A percentile compares a stretch with the other conserved stretches of the same genome.
These are phyloP conservation scores for Rhododendron mucronatum DNA, from an alignment of 148 eudicot species.

Conservation along the genomic window DNA sequence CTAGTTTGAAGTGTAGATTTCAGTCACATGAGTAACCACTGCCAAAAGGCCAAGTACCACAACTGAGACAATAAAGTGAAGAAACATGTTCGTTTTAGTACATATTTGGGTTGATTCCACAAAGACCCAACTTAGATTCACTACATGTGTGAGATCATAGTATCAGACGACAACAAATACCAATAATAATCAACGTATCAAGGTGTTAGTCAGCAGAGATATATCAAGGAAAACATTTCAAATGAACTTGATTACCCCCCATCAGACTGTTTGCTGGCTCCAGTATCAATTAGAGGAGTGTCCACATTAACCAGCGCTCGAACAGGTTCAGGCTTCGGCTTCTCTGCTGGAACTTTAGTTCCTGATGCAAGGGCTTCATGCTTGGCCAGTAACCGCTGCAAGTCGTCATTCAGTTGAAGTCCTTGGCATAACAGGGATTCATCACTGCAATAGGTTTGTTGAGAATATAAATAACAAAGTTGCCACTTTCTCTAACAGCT, in stretches of 20 bases:
- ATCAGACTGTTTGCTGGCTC: conserved; percentile 59
- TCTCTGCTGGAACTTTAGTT: conserved; percentile 29
- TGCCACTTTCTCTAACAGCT: background rate
- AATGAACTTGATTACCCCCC: conserved; percentile 42
- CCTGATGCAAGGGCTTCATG: conserved; percentile 78
- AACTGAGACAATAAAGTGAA: background rate
- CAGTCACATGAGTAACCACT: background rate
- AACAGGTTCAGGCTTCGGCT: conserved; percentile 50
- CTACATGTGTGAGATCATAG: background rate
- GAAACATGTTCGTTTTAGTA: background rate
- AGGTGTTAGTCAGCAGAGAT: background rate
- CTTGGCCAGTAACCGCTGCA: conserved; percentile 79
- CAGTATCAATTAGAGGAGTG: conserved; percentile 74
- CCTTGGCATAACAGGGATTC: conserved; percentile 93
- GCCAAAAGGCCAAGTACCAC: background rate
- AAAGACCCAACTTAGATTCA: background rate
- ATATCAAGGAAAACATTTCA: background rate
- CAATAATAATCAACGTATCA: background rate
- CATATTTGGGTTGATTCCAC: background rate
- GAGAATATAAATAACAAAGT: background rate
- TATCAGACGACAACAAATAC: background rate
- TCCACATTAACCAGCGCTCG: conserved; percentile 49
- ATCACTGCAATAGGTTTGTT: conserved; percentile 51
- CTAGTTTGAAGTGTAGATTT: background rate
- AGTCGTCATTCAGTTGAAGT: conserved; percentile 81